A percentile compares a stretch with the other conserved stretches of the same genome.
phyloP scores from a whole-genome alignment of 495 filamentous ascomycete genomes.

The Pseudevernia furfuracea region DNA sequence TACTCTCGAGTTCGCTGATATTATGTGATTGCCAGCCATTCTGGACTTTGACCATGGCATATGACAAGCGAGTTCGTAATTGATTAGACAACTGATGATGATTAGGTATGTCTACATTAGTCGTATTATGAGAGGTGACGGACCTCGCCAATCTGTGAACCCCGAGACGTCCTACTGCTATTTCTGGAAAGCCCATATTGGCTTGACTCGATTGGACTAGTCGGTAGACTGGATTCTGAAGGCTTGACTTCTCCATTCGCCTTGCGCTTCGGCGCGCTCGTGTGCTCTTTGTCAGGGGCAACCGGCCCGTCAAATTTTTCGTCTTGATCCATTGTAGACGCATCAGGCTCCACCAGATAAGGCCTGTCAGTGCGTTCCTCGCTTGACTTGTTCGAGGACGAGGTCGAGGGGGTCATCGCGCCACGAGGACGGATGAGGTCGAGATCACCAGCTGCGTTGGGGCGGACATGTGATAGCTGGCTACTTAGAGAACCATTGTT shows the following conservation, averaged over 20 bases:
- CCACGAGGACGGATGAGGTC: background rate
- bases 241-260: constrained; percentile 57
- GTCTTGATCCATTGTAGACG: background rate
- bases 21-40: constrained; percentile 70
- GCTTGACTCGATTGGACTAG: constrained; percentile 29
- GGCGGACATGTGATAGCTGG: constrained; percentile 10
- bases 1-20: constrained; percentile 61
- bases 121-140: constrained; percentile 22
- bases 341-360: background rate
- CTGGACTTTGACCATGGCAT: constrained; percentile 85
- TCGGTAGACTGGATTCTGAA: constrained; percentile 33
- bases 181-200: constrained; percentile 55
- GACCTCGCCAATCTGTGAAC: constrained; percentile 70
- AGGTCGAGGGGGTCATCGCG: constrained; percentile 21
- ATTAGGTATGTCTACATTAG: constrained; percentile 23
- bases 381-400: constrained; percentile 23
- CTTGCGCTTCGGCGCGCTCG: constrained; percentile 49
- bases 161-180: constrained; percentile 52
- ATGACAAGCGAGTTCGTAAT: constrained; percentile 71
- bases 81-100: constrained; percentile 60
- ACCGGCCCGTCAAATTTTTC: background rate
- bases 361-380: constrained; percentile 13
- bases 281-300: constrained; percentile 1
- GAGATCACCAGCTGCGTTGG: background rate
- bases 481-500: constrained; percentile 16